phyloP scores from a whole-genome alignment of 805 yeast genomes.

The Ogataea methanolica region DNA sequence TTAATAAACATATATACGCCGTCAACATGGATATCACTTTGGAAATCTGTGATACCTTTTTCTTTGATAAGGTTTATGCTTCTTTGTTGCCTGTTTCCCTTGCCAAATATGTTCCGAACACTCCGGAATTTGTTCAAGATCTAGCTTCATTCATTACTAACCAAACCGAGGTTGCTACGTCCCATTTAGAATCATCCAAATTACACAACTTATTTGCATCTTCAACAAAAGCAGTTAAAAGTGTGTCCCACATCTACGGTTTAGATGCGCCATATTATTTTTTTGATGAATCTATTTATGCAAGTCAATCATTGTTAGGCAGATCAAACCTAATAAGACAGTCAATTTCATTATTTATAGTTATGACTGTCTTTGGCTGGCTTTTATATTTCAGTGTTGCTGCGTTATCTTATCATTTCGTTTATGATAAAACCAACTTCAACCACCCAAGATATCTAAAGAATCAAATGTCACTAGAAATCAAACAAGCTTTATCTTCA shows the following conservation, averaged over 20 bases:
- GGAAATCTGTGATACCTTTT: slow-evolving; percentile 69
- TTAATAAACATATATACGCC: background rate
- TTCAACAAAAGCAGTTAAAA: slow-evolving; percentile 36
- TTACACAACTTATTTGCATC: slow-evolving; percentile 27
- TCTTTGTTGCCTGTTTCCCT: slow-evolving; percentile 56
- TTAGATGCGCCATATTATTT: slow-evolving; percentile 43
- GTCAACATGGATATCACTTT: slow-evolving; percentile 81
- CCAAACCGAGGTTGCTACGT: slow-evolving; percentile 20
- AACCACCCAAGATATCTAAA: slow-evolving; percentile 95
- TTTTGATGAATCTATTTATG: slow-evolving; percentile 50
- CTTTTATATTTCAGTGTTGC: slow-evolving; percentile 74
- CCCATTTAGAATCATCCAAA: slow-evolving; percentile 15
- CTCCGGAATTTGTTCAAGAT: slow-evolving; percentile 21
- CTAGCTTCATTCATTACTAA: slow-evolving; percentile 20
- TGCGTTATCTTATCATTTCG: slow-evolving; percentile 64
- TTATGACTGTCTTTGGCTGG: slow-evolving; percentile 85
- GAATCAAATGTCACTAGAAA: slow-evolving; percentile 86
- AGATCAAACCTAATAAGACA: slow-evolving; percentile 76
- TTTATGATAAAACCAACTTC: slow-evolving; percentile 85
- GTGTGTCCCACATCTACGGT: slow-evolving; percentile 42
- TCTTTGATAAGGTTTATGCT: slow-evolving; percentile 75
- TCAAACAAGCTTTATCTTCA: slow-evolving; percentile 69
- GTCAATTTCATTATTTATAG: slow-evolving; percentile 53
- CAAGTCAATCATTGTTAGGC: slow-evolving; percentile 63
- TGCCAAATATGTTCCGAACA: slow-evolving; percentile 28